phyloP scores from a whole-genome alignment of 1,139 yeast genomes.

The Sporopachydermia cereana region DNA sequence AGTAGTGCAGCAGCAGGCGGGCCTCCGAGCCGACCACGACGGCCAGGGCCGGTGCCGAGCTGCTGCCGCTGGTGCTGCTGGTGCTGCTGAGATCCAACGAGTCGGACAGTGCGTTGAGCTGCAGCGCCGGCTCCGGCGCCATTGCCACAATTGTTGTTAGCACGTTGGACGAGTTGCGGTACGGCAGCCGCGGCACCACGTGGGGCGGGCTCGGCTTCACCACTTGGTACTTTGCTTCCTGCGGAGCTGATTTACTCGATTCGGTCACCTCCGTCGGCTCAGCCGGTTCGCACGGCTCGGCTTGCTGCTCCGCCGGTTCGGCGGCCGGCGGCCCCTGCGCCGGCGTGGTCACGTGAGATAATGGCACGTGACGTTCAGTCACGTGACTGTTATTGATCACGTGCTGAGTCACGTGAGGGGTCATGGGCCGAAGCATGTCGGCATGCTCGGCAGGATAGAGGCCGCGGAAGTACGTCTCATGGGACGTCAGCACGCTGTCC shows the following conservation, averaged over 20 bases:
- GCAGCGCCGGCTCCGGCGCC: background rate
- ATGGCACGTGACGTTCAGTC: too few species aligned
- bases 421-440: background rate
- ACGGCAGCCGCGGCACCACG: background rate
- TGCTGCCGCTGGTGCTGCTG: conserved; percentile 12
- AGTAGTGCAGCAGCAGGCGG: conserved; percentile 58
- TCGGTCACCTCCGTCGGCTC: background rate
- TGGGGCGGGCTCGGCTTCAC: background rate
- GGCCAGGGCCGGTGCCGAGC: conserved; percentile 29
- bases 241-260: background rate
- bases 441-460: background rate
- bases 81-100: conserved; percentile 7
- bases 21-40: conserved; percentile 16
- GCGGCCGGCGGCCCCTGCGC: background rate
- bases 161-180: background rate
- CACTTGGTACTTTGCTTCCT: background rate
- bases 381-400: too few species aligned
- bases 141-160: background rate
- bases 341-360: background rate
- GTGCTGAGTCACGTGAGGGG: background rate
- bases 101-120: background rate
- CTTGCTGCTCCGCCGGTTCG: background rate
- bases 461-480: conserved; percentile 3
- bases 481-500: background rate
- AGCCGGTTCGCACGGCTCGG: background rate